Conservation (phyloP, 352 stramenopile species). For the Bremia lactucae region DNA sequence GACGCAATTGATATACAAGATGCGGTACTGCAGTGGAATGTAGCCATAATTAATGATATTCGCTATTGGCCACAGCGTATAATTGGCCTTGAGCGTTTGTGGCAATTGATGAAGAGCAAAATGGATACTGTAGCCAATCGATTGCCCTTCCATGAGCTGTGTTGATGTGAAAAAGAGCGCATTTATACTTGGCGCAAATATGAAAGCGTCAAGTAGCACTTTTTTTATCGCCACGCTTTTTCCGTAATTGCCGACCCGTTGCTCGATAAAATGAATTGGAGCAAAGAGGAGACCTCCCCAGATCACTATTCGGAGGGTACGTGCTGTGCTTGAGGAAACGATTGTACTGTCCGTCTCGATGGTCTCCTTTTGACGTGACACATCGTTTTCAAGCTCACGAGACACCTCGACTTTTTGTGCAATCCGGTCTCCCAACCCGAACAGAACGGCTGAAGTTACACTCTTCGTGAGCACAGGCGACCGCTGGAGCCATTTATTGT, state of each 20-base stretch:
- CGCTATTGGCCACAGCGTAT: constrained; percentile 31
- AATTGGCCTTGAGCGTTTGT: constrained; percentile 29
- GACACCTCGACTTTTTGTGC: constrained; percentile 32
- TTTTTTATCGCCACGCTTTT: constrained; percentile 29
- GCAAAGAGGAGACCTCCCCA: constrained; percentile 79
- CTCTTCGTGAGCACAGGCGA: constrained; percentile 46
- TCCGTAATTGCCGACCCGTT: constrained; percentile 22
- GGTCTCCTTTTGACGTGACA: neutral
- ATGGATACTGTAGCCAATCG: constrained; percentile 10
- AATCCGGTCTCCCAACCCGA: constrained; percentile 40
- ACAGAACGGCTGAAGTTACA: constrained; percentile 40
- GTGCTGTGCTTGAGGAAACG: constrained; percentile 13
- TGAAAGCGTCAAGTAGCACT: constrained; percentile 28
- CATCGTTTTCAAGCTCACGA: constrained; percentile 1
- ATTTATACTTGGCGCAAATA: constrained; percentile 26
- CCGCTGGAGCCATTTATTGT: constrained; percentile 32
- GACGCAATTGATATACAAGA: constrained; percentile 36
- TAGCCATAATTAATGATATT: constrained; percentile 32
- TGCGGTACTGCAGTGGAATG: constrained; percentile 31
- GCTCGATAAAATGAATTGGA: constrained; percentile 61
- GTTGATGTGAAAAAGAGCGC: constrained; percentile 33
- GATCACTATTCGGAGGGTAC: constrained; percentile 67
- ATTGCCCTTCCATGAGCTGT: constrained; percentile 25
- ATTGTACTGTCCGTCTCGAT: constrained; percentile 5
- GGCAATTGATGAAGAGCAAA: constrained; percentile 22